phyloP scores from a whole-genome alignment of 306 rosid species.

The Pueraria montana region DNA sequence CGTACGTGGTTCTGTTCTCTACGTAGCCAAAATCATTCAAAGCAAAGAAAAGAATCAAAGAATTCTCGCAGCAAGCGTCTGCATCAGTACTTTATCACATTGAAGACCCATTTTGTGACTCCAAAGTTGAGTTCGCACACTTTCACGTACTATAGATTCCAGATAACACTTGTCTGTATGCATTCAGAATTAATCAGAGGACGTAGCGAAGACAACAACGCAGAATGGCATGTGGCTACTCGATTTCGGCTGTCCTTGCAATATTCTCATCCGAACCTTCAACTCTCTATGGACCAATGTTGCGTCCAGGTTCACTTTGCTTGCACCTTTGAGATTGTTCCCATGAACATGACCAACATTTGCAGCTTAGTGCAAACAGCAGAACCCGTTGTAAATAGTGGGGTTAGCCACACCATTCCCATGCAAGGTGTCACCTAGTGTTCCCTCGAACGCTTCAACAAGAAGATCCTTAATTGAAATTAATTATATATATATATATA shows the following conservation, averaged over 20 bases:
- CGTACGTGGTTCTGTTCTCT: neutral
- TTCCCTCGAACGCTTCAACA: too few species aligned
- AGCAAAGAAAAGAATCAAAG: neutral
- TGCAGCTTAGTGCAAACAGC: neutral
- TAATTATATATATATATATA: too few species aligned
- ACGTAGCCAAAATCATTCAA: neutral
- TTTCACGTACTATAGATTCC: neutral
- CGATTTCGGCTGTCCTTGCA: conserved; percentile 12
- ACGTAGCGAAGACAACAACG: neutral
- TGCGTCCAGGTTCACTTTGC: conserved; percentile 61
- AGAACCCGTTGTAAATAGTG: too few species aligned
- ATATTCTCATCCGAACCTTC: conserved; percentile 39
- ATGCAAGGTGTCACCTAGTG: too few species aligned
- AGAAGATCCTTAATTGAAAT: too few species aligned
- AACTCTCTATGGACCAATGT: conserved; percentile 39
- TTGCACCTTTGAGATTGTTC: neutral
- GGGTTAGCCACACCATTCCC: too few species aligned
- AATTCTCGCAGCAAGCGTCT: neutral
- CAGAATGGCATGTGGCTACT: conserved; percentile 53
- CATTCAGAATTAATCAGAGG: neutral
- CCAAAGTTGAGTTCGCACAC: neutral
- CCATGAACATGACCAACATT: neutral
- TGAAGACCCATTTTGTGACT: neutral
- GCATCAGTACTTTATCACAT: neutral
- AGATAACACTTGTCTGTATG: neutral